Evolutionary conservation across 352 stramenopile genomes (phyloP), one percentile per base, ranked within the genome.

Genomic region (Pythium oligandrum): DNA sequence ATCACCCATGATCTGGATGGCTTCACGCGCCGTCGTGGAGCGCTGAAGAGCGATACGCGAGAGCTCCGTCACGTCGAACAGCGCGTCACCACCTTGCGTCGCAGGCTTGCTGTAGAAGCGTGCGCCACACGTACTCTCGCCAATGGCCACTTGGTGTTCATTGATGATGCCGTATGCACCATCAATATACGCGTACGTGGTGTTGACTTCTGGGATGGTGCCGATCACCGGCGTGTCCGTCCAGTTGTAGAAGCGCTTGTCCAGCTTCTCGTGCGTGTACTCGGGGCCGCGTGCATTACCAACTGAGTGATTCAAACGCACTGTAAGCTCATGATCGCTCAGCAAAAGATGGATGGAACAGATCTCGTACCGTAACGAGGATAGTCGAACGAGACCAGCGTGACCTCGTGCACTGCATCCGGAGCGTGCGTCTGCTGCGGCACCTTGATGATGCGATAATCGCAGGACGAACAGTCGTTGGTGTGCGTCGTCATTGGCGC

Each of bases 1-100:
- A n/a, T 96, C 75, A 55, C 95, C 95, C 91, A 98, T 98, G 45
- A 97, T 68, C 63, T 90, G 62, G 45, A 96, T 80, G 17, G 91
- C 73, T 57, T 89, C 75, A 44, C 79, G 75, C 6, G 92, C 90
- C 3, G 84, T 96, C 37, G 61, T 78, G 8, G 78, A 55, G 35
- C 92, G 81, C 63, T 96, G 85, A 60, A 97, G 68, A n/a, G 86
- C 90, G 38, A 97, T 88, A 5, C 84, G 75, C 31, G 88, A 91
- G 17, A 98, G 77, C 63, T 90, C 90, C 0, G 64, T 62, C 38
- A 97, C 81, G 43, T 96, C 85, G 58, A 98, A 89, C 34, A 97
- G 68, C n/a, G 90, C 87, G 9, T 93, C 71, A 36, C 90, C 89
- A 43, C 84, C 83, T 40, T 86, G 67, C 2, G 64, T 70, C n/a